Evolutionary conservation across 805 yeast species (phyloP).

Genomic region (Hanseniaspora occidentalis): DNA sequence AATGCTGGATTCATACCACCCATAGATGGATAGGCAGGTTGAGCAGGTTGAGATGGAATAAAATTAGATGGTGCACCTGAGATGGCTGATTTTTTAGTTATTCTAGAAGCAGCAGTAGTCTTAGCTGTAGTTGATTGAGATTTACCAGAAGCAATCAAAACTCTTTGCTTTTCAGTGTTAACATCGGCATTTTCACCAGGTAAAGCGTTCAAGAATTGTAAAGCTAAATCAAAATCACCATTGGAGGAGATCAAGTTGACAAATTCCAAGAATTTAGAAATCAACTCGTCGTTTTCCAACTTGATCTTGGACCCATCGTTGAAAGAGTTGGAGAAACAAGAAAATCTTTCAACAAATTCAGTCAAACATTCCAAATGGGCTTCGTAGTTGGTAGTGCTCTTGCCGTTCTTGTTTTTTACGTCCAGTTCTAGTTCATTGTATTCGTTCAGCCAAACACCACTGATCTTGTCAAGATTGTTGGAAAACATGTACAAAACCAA

Average conservation of each 20-base stretch:
- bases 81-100: not conserved
- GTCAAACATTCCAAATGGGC: constrained; percentile 77
- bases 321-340: constrained; percentile 35
- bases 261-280: constrained; percentile 61
- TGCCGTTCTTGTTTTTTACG: constrained; percentile 24
- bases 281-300: constrained; percentile 23
- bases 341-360: constrained; percentile 71
- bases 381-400: constrained; percentile 50
- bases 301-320: constrained; percentile 11
- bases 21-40: not conserved
- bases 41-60: not conserved
- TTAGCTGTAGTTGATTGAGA: constrained; percentile 2
- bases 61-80: constrained; percentile 5
- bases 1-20: constrained; percentile 1
- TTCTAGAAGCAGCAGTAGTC: not conserved
- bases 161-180: constrained; percentile 66
- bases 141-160: constrained; percentile 48
- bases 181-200: constrained; percentile 67
- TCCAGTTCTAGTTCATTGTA: constrained; percentile 35
- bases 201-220: constrained; percentile 49
- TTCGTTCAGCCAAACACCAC: constrained; percentile 77
- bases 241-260: constrained; percentile 65
- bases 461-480: constrained; percentile 63
- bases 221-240: constrained; percentile 78
- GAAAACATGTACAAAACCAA: constrained; percentile 71